These are phyloP conservation scores for Pythium guiyangense DNA, from an alignment of 352 stramenopile species.

Conservation along the genomic window DNA sequence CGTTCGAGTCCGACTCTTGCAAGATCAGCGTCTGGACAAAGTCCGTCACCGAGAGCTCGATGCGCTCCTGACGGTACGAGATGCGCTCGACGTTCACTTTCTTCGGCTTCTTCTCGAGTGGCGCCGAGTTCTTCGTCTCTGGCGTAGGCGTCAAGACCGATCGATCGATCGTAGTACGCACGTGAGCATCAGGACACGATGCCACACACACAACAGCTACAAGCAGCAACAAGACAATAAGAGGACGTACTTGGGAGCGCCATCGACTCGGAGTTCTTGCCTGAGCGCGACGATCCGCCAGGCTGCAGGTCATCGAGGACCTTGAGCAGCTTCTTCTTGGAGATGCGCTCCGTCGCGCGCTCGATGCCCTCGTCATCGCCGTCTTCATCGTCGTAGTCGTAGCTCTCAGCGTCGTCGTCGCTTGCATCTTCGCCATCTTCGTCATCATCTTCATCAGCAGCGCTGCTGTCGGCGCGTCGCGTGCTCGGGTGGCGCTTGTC, in stretches of 20 bases:
- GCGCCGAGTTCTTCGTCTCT: constrained; percentile 69
- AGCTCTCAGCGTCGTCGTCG: constrained; percentile 11
- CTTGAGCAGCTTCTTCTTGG: constrained; percentile 65
- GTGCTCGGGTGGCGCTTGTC: constrained; percentile 37
- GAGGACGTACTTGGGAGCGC: constrained; percentile 7
- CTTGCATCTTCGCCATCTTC: constrained; percentile 7
- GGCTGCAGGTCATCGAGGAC: constrained; percentile 60
- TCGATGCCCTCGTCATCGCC: constrained; percentile 43
- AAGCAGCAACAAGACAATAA: background rate
- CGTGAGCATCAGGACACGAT: background rate
- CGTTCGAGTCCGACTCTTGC: constrained; percentile 55
- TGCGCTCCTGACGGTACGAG: constrained; percentile 69
- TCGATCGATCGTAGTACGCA: background rate
- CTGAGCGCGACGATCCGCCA: constrained; percentile 14
- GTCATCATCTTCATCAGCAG: constrained; percentile 5
- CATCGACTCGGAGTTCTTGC: constrained; percentile 56
- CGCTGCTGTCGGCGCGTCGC: background rate
- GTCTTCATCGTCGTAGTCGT: constrained; percentile 23
- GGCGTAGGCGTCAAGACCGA: background rate
- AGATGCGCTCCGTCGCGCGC: constrained; percentile 59
- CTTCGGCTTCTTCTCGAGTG: constrained; percentile 71
- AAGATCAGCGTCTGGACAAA: constrained; percentile 70
- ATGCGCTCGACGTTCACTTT: constrained; percentile 51
- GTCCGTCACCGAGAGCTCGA: constrained; percentile 57
- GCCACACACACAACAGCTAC: background rate